Evolutionary conservation across 768 basidiomycete genomes (phyloP).

Genomic region (Boletus rubescentipes): DNA sequence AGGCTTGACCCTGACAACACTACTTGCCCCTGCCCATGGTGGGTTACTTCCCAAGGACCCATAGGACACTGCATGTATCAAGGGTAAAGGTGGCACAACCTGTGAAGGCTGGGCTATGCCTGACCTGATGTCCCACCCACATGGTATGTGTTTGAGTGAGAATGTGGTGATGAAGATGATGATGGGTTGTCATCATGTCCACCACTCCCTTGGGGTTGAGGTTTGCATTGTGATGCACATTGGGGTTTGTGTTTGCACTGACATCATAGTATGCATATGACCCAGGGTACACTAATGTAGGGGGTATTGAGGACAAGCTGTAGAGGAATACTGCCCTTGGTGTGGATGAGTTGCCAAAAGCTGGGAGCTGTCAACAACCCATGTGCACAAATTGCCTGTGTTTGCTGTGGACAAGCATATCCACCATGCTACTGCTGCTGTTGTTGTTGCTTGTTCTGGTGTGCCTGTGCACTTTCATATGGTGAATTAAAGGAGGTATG

Average conservation of each 20-base stretch:
- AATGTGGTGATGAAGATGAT: slow-evolving; percentile 20
- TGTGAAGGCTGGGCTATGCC: slow-evolving; percentile 16
- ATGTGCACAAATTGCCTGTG: slow-evolving; percentile 18
- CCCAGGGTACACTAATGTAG: slow-evolving; percentile 23
- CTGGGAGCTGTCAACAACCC: slow-evolving; percentile 22
- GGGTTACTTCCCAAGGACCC: slow-evolving; percentile 23
- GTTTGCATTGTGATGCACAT: slow-evolving; percentile 7
- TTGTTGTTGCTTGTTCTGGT: slow-evolving; percentile 25
- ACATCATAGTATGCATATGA: slow-evolving; percentile 31
- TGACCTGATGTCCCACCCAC: slow-evolving; percentile 18
- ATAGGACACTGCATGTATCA: slow-evolving; percentile 23
- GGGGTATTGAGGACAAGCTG: slow-evolving; percentile 28
- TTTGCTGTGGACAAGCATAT: slow-evolving; percentile 22
- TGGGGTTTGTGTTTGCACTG: slow-evolving; percentile 24
- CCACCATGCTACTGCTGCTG: slow-evolving; percentile 21
- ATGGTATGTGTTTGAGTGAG: slow-evolving; percentile 24
- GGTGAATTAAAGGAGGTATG: slow-evolving; percentile 20
- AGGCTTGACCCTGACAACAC: slow-evolving; percentile 20
- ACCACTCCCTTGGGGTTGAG: slow-evolving; percentile 8
- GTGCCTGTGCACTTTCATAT: slow-evolving; percentile 29
- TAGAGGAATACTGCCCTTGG: slow-evolving; percentile 26
- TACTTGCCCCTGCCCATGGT: slow-evolving; percentile 17
- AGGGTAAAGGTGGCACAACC: slow-evolving; percentile 14
- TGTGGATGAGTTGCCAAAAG: slow-evolving; percentile 19
- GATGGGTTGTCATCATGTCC: slow-evolving; percentile 29